phyloP scores from a whole-genome alignment of 441 rosid genomes.

The Viola pubescens region DNA sequence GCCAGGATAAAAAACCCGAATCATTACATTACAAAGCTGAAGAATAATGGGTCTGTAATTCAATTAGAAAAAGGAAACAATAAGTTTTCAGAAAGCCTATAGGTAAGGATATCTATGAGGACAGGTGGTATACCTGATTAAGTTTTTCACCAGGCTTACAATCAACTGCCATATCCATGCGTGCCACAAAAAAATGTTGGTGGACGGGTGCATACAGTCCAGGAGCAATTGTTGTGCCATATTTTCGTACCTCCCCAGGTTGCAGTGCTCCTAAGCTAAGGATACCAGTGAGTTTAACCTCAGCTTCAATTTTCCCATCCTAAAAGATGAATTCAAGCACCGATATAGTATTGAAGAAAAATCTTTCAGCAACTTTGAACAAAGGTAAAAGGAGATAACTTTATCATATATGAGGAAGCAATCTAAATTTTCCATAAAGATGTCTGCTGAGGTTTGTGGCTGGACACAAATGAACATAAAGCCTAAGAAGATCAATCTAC shows the following conservation, averaged over 20 bases:
- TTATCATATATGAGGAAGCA: neutral
- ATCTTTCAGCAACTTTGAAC: neutral
- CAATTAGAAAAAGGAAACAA: no score
- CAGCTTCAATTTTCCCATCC: constrained; percentile 95
- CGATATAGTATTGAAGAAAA: neutral
- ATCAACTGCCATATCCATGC: constrained; percentile 91
- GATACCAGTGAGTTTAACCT: constrained; percentile 85
- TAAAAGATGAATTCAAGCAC: constrained; percentile 10
- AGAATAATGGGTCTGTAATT: no score
- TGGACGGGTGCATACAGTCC: constrained; percentile 88
- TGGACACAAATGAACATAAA: constrained; percentile 10
- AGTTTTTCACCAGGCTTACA: constrained; percentile 77
- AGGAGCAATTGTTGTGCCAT: constrained; percentile 85
- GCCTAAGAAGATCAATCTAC: constrained; percentile 9
- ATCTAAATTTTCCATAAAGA: neutral
- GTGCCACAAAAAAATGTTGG: constrained; percentile 90
- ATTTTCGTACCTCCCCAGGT: constrained; percentile 81
- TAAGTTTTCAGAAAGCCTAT: neutral
- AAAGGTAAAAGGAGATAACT: constrained; percentile 4
- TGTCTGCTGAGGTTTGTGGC: constrained; percentile 4
- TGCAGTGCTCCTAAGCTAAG: constrained; percentile 88
- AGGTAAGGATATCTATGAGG: neutral
- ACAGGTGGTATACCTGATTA: constrained; percentile 52
- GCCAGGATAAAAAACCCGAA: no score
- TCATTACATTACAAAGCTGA: no score